Evolutionary conservation across 345 rosid genomes (phyloP).

Genomic region (Dipteronia sinensis): DNA sequence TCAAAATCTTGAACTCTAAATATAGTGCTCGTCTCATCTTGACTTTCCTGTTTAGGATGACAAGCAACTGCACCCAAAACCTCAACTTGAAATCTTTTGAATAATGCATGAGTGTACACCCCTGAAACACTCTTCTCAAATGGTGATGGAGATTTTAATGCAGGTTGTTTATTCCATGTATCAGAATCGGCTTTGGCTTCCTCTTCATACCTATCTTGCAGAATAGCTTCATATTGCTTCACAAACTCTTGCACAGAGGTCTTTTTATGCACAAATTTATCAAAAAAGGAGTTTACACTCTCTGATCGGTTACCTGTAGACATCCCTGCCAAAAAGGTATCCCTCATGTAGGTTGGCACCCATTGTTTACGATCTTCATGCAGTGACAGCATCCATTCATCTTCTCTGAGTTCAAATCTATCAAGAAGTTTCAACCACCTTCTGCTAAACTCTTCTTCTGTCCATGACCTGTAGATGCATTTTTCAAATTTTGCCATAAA

Average conservation of each 20-base stretch:
- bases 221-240: constrained; percentile 46
- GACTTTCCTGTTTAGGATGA: constrained; percentile 54
- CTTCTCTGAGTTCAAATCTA: constrained; percentile 50
- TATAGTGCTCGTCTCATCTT: constrained; percentile 34
- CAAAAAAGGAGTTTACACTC: constrained; percentile 51
- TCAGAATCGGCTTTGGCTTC: constrained; percentile 60
- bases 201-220: constrained; percentile 61
- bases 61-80: constrained; percentile 59
- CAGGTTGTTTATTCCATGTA: constrained; percentile 52
- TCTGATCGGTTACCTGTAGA: constrained; percentile 51
- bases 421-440: constrained; percentile 62
- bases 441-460: constrained; percentile 46
- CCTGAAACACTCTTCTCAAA: constrained; percentile 51
- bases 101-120: constrained; percentile 50
- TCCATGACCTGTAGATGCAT: constrained; percentile 63
- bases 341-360: constrained; percentile 56
- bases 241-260: constrained; percentile 58
- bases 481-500: constrained; percentile 56
- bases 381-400: constrained; percentile 47
- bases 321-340: constrained; percentile 53
- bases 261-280: constrained; percentile 60
- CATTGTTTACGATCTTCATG: constrained; percentile 55
- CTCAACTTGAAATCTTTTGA: constrained; percentile 57
- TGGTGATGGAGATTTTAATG: constrained; percentile 58
- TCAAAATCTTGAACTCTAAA: constrained; percentile 59